These are phyloP conservation scores for Phoma sp. DNA, from an alignment of 2,329 filamentous ascomycete species.

Conservation along the genomic window DNA sequence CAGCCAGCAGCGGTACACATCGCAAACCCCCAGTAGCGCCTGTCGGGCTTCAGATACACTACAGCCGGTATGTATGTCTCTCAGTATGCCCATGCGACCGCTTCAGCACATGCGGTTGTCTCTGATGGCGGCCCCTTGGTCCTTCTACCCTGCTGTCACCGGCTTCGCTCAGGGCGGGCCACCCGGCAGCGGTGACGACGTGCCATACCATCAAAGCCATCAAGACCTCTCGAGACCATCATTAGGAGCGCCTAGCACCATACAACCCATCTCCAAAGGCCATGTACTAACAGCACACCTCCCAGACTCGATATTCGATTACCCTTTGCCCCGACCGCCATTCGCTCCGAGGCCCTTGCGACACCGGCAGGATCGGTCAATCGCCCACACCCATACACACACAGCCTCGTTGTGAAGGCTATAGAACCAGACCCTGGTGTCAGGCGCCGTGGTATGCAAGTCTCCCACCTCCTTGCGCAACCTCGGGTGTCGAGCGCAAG, in stretches of 20 bases:
- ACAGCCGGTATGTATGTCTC: constrained; percentile 45
- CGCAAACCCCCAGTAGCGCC: constrained; percentile 38
- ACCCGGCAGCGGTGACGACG: constrained; percentile 42
- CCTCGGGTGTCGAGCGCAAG: constrained; percentile 35
- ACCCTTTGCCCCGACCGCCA: constrained; percentile 40
- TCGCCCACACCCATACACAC: constrained; percentile 31
- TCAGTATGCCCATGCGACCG: constrained; percentile 43
- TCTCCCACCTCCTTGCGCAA: constrained; percentile 42
- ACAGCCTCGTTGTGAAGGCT: constrained; percentile 29
- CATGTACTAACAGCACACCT: constrained; percentile 31
- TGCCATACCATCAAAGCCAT: constrained; percentile 31
- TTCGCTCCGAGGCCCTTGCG: constrained; percentile 46
- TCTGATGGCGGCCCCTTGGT: constrained; percentile 28
- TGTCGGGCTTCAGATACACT: constrained; percentile 32
- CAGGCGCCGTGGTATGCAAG: constrained; percentile 36
- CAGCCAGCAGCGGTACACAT: constrained; percentile 48
- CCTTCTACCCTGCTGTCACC: constrained; percentile 34
- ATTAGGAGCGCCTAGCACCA: constrained; percentile 26
- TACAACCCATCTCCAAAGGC: constrained; percentile 26
- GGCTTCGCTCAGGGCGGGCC: constrained; percentile 41
- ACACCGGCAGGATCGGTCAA: constrained; percentile 50
- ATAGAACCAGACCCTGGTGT: constrained; percentile 15
- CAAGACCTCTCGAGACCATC: constrained; percentile 25
- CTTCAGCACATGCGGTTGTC: constrained; percentile 16
- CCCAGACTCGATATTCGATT: constrained; percentile 32